Evolutionary conservation across 129 eudicot species (phyloP), one percentile per base, ranked within the genome.

Genomic region (Gnaphalium uliginosum): DNA sequence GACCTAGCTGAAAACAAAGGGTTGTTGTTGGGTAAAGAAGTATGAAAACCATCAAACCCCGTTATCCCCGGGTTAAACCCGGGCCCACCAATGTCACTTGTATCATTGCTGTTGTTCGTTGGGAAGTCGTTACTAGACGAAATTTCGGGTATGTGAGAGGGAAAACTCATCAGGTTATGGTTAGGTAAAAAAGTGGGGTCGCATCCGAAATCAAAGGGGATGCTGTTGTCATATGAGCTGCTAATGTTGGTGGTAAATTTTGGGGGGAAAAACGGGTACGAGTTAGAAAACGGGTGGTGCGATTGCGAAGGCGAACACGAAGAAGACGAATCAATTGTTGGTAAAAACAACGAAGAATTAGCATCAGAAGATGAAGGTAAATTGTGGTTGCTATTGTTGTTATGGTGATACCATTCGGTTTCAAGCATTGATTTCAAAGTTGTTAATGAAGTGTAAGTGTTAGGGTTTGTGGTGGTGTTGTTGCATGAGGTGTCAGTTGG

Each of bases 391-490:
- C 18, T 51, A 61, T 63, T 68, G 69, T 61, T 25, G 32, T 76
- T 68, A 2, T 64, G 67, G 51, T 57, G 75, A 70, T 72, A 87
- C 85, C 92, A 87, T 7, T 87, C 92, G 50, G 73, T 72, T 58
- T 89, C 96, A 7, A 89, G 92, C 85, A 87, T 85, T 69, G 92
- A 84, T 73, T 83, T 87, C 75, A 86, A 69, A 75, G 77, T 68
- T 9, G 92, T 73, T 41, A 89, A 61, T 5, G 89, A 77, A 21
- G 71, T 17, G 62, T 69, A 78, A 10, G 69, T 56, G 27, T 41
- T 66, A 61, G 83, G 75, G 72, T 74, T 74, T 46, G 78, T 24
- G 22, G 62, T 30, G 56, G 77, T 58, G 53, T 46, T 58, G 53
- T 46, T 46, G 53, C 53, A 46, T 46, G 53, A 14, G 53, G 53